Conservation (phyloP, 169 alveolate genomes). For the Theileria parva region DNA sequence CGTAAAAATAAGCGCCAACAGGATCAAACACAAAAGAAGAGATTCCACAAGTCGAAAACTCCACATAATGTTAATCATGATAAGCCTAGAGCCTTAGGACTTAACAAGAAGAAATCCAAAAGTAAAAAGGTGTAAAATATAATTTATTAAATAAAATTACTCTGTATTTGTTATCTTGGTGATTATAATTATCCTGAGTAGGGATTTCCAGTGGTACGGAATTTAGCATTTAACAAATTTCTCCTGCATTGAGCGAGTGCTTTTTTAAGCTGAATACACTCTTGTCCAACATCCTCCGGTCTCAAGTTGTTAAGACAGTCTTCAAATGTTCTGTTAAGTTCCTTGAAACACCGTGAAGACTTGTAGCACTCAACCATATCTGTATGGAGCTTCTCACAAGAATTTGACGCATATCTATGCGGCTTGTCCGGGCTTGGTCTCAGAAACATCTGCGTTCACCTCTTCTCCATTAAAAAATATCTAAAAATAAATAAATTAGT, state of each 20-base stretch:
- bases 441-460: slow-evolving; percentile 46
- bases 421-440: slow-evolving; percentile 75
- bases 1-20: background rate
- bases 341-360: slow-evolving; percentile 72
- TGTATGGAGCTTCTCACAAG: slow-evolving; percentile 72
- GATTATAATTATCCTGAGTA: slow-evolving; percentile 58
- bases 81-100: slow-evolving; percentile 44
- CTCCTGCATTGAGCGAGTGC: slow-evolving; percentile 82
- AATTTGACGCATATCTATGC: slow-evolving; percentile 80
- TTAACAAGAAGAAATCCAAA: slow-evolving; percentile 12
- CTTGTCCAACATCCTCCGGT: slow-evolving; percentile 73
- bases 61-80: slow-evolving; percentile 52
- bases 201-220: slow-evolving; percentile 73
- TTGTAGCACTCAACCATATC: slow-evolving; percentile 81
- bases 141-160: background rate
- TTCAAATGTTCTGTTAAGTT: slow-evolving; percentile 62
- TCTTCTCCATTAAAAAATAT: slow-evolving; percentile 48
- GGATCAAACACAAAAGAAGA: background rate
- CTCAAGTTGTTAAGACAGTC: slow-evolving; percentile 76
- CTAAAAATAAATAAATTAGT: background rate
- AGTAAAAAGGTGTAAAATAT: too few species aligned
- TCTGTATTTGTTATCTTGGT: background rate
- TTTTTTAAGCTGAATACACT: slow-evolving; percentile 73
- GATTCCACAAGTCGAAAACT: slow-evolving; percentile 26
- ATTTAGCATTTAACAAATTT: slow-evolving; percentile 73